phyloP scores from a whole-genome alignment of 768 basidiomycete species.

The Agaricus sinodeliciosus region DNA sequence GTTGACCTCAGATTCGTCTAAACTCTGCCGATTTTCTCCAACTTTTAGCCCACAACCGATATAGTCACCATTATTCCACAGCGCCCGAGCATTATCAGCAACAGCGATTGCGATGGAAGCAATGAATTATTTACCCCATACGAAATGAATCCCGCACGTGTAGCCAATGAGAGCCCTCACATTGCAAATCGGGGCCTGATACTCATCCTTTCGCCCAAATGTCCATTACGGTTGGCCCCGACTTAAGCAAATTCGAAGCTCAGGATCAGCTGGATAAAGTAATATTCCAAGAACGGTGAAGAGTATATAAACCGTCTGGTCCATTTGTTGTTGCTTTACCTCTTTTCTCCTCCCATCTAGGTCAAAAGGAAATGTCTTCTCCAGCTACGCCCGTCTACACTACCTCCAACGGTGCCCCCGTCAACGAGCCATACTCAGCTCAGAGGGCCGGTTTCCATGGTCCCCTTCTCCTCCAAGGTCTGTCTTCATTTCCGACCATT shows the following conservation, averaged over 20 bases:
- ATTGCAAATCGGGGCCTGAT: neutral
- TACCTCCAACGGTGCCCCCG: slow-evolving; percentile 79
- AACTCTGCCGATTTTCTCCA: too few relatives aligned
- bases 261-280: neutral
- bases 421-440: slow-evolving; percentile 67
- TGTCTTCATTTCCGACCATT: neutral
- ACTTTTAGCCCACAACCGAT: too few relatives aligned
- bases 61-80: too few relatives aligned
- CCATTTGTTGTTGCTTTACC: slow-evolving; percentile 5
- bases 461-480: slow-evolving; percentile 86
- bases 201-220: too few relatives aligned
- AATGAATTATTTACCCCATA: too few relatives aligned
- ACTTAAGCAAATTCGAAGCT: neutral
- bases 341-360: slow-evolving; percentile 12
- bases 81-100: too few relatives aligned
- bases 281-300: neutral
- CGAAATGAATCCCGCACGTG: too few relatives aligned
- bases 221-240: neutral
- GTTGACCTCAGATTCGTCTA: too few relatives aligned
- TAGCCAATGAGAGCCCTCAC: neutral
- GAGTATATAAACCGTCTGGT: slow-evolving; percentile 1
- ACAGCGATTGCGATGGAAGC: too few relatives aligned
- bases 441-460: slow-evolving; percentile 71
- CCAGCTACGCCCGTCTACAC: slow-evolving; percentile 68
- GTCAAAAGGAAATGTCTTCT: slow-evolving; percentile 50